These are phyloP conservation scores for Cladosporium phlei DNA, from an alignment of 2,329 filamentous ascomycete genomes.

Conservation along the genomic window DNA sequence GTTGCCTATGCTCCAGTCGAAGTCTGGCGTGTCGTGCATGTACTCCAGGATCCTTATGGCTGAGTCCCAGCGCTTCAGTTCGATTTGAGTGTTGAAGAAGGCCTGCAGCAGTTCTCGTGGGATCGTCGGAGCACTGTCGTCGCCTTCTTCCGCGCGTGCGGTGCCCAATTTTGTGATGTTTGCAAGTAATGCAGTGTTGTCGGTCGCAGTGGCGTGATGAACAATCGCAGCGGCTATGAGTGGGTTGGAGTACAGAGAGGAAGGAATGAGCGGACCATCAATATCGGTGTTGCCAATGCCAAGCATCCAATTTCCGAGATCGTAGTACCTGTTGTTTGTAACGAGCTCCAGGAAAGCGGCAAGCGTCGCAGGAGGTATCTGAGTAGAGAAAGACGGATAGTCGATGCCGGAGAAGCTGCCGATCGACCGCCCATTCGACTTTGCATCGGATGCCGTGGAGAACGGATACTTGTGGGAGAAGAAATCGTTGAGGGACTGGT, in stretches of 20 bases:
- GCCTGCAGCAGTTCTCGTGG: constrained; percentile 30
- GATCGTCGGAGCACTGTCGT: constrained; percentile 2
- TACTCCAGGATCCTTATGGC: constrained; percentile 35
- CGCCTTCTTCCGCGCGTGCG: neutral
- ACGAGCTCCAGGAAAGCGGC: constrained; percentile 39
- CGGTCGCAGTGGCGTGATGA: constrained; percentile 49
- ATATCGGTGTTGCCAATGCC: constrained; percentile 49
- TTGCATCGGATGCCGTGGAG: constrained; percentile 19
- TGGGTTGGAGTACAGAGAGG: constrained; percentile 42
- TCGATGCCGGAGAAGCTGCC: constrained; percentile 35
- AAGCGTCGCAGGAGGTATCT: constrained; percentile 45
- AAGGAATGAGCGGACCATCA: constrained; percentile 51
- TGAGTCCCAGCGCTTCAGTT: constrained; percentile 37
- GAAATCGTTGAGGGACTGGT: constrained; percentile 38
- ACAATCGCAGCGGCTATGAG: constrained; percentile 50
- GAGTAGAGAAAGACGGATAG: constrained; percentile 41
- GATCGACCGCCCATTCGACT: constrained; percentile 21
- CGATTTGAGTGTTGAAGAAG: constrained; percentile 41
- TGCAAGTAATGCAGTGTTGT: constrained; percentile 36
- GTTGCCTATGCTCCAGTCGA: constrained; percentile 22
- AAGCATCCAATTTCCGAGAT: constrained; percentile 52
- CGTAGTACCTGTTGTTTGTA: constrained; percentile 42
- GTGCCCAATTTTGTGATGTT: constrained; percentile 20
- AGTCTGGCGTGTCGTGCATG: constrained; percentile 12
- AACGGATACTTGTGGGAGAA: constrained; percentile 28